Percentiles rank a stretch among this genome's conserved stretches.
phyloP scores from a whole-genome alignment of 768 basidiomycete genomes.

The Leccinum aurantiacum region DNA sequence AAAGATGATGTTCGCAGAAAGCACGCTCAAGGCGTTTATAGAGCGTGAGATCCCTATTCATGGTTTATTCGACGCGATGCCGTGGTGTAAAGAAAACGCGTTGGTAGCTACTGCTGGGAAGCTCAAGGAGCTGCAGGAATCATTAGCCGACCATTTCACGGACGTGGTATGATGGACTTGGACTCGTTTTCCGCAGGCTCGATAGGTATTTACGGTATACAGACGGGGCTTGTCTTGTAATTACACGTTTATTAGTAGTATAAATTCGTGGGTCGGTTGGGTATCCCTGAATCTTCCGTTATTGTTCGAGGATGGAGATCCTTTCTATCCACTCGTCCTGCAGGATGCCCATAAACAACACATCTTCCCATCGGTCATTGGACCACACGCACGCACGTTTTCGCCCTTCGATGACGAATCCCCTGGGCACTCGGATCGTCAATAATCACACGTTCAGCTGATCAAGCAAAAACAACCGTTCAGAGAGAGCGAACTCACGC shows the following conservation, averaged over 20 bases:
- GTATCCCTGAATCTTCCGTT: constrained; percentile 8
- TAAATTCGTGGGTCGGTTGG: neutral
- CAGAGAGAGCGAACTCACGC: constrained; percentile 33
- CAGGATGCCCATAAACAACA: constrained; percentile 39
- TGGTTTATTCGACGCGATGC: constrained; percentile 43
- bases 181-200: neutral
- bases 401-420: constrained; percentile 41
- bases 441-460: neutral
- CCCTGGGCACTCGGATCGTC: constrained; percentile 24
- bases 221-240: constrained; percentile 10
- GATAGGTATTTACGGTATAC: constrained; percentile 8
- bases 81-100: constrained; percentile 45
- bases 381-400: constrained; percentile 38
- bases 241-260: neutral
- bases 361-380: constrained; percentile 39
- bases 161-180: constrained; percentile 34
- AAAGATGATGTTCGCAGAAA: constrained; percentile 47
- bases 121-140: constrained; percentile 47
- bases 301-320: constrained; percentile 23
- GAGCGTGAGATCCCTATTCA: constrained; percentile 42
- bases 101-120: constrained; percentile 42
- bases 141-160: constrained; percentile 46
- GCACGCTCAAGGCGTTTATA: constrained; percentile 45
- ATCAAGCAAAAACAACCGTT: constrained; percentile 3
- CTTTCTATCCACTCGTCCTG: constrained; percentile 39